Evolutionary conservation across 2,329 filamentous ascomycete genomes (phyloP), one percentile per base, ranked within the genome.

Genomic region (Thelonectria discophora): DNA sequence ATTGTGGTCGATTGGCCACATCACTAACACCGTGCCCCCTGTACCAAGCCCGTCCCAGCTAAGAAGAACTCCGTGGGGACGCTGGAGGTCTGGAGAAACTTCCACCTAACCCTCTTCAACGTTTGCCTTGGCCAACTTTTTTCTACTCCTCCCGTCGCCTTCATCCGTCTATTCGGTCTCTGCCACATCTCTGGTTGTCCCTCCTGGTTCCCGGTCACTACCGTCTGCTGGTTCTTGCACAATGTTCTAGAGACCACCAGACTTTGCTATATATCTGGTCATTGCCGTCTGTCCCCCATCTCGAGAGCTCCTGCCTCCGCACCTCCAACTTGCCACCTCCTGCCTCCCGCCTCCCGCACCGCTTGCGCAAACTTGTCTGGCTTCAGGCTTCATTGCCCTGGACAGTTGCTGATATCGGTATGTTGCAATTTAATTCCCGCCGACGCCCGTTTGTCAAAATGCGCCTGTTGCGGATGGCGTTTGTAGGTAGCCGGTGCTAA

Each of bases 121-220:
- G 27, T 62, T 64, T 63, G 64, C 59, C 69, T 62, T 68, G n/a
- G 11, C 67, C 67, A 65, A 60, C 65, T 63, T 63, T 62, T 65
- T 62, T 68, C 64, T 66, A 69, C 67, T 69, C 60, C 58, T 66
- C 62, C 57, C 62, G 56, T 64, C 65, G 62, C 66, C 65, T 63
- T 55, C 60, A 52, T 61, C 65, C 68, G 60, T 64, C 64, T 60
- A n/a, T 55, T 65, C 67, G 72, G 71, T 75, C 70, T 72, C 70
- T 70, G 73, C 71, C 72, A 72, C 73, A 55, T 74, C 75, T 75
- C 75, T 79, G 77, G 78, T 78, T 75, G 64, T 75, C 66, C 71
- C 74, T 73, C 71, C 73, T 78, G 77, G 77, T 78, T 71, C 74
- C 75, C 71, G 76, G 77, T 78, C 67, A 70, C 73, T 66, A 70